Evolutionary conservation across 116 monocot species (phyloP).

Genomic region (Dioscorea cayenensis): DNA sequence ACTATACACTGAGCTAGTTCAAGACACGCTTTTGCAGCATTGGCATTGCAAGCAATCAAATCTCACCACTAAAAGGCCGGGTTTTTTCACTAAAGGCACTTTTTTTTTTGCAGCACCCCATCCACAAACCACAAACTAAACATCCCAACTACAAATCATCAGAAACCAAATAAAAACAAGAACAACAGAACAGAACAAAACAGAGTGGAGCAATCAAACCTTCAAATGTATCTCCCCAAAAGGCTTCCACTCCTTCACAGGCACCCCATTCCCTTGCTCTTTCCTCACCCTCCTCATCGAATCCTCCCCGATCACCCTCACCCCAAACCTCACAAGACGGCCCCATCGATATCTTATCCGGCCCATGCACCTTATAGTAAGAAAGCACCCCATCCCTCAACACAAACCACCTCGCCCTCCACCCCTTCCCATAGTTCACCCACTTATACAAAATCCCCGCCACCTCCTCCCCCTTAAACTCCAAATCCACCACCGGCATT

Average conservation of each 20-base stretch:
- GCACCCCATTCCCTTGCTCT: constrained; percentile 12
- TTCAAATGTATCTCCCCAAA: constrained; percentile 95
- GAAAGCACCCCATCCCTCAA: constrained; percentile 80
- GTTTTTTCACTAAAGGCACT: too few species aligned
- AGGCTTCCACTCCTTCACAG: constrained; percentile 55
- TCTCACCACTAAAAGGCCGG: too few species aligned
- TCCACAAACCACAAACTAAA: too few species aligned
- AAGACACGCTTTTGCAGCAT: too few species aligned
- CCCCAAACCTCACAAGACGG: constrained; percentile 20
- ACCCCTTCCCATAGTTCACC: constrained; percentile 97
- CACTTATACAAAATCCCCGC: constrained; percentile 86
- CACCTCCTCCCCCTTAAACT: constrained; percentile 23
- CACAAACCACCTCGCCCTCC: constrained; percentile 93
- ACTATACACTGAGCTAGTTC: too few species aligned
- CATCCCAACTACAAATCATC: too few species aligned
- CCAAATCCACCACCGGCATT: constrained; percentile 12
- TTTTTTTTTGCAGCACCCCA: too few species aligned
- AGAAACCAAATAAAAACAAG: background rate
- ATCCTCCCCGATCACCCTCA: constrained; percentile 78
- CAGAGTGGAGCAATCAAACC: constrained; percentile 25
- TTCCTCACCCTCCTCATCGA: constrained; percentile 44
- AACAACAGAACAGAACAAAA: background rate
- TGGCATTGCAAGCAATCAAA: too few species aligned
- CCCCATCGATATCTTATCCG: constrained; percentile 49
- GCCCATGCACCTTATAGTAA: constrained; percentile 85